Conservation (phyloP, 805 yeast genomes). For the Zygosaccharomyces siamensis region DNA sequence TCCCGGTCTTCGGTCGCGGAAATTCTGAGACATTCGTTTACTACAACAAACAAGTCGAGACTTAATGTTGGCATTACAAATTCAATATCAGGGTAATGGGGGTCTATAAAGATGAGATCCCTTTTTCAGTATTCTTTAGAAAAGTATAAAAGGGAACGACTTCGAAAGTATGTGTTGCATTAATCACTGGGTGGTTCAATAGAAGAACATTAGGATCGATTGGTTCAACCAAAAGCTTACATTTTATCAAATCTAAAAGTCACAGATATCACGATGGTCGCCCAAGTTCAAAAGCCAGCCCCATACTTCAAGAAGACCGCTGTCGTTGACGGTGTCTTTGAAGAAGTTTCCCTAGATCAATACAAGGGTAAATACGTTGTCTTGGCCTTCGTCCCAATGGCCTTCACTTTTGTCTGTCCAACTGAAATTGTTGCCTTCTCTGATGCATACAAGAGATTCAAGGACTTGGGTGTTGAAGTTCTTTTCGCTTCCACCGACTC, state of each 20-base stretch:
- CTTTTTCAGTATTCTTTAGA: conserved; percentile 1
- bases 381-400: conserved; percentile 95
- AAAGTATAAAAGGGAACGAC: conserved; percentile 13
- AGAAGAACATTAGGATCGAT: neutral
- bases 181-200: neutral
- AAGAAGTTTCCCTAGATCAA: conserved; percentile 89
- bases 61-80: conserved; percentile 3
- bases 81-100: neutral
- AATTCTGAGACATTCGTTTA: neutral
- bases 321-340: conserved; percentile 93
- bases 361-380: conserved; percentile 98
- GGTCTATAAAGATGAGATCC: neutral
- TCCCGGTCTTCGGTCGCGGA: neutral
- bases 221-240: neutral
- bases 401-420: conserved; percentile 99
- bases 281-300: conserved; percentile 91
- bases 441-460: conserved; percentile 86
- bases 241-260: neutral
- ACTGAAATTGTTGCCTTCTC: conserved; percentile 99
- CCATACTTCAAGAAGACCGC: conserved; percentile 96
- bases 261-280: conserved; percentile 57
- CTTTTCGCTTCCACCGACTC: conserved; percentile 98
- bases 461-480: conserved; percentile 80
- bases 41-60: neutral
- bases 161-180: neutral